Evolutionary conservation across 2,329 filamentous ascomycete species (phyloP).

Genomic region (Colletotrichum falcatum): DNA sequence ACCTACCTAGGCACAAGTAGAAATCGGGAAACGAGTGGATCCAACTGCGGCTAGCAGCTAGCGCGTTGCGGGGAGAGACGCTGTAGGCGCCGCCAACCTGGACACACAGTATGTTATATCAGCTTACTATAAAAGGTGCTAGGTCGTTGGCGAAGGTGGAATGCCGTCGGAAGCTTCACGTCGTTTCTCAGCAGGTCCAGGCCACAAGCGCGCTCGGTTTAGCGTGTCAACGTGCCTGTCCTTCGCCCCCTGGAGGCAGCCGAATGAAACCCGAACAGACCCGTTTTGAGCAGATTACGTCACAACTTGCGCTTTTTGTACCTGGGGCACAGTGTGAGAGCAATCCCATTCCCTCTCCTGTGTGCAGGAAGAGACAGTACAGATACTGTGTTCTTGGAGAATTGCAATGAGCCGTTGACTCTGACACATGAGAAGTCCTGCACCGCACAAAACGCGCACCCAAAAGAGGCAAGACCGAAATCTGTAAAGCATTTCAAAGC

Average conservation of each 20-base stretch:
- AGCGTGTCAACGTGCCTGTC: constrained; percentile 23
- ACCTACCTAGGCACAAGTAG: neutral
- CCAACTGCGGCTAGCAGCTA: constrained; percentile 36
- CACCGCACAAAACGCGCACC: constrained; percentile 40
- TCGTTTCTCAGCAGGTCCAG: constrained; percentile 10
- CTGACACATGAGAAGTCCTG: constrained; percentile 31
- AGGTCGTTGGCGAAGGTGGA: neutral
- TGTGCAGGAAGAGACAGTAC: fast-evolving
- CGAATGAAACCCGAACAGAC: constrained; percentile 38
- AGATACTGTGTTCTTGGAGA: constrained; percentile 3
- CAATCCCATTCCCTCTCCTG: neutral
- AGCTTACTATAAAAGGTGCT: neutral
- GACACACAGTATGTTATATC: neutral
- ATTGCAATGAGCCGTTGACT: constrained; percentile 14
- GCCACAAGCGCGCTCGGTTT: constrained; percentile 30
- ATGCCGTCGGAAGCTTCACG: constrained; percentile 23
- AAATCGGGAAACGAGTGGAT: constrained; percentile 6
- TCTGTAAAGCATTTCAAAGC: constrained; percentile 32
- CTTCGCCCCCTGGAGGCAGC: constrained; percentile 4
- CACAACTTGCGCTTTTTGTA: constrained; percentile 26
- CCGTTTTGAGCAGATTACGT: constrained; percentile 39
- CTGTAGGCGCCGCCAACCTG: constrained; percentile 12
- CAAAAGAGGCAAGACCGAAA: constrained; percentile 30
- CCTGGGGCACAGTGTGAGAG: neutral
- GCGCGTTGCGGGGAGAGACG: constrained; percentile 33